Conservation (phyloP, 177 flowering plant species). For the Telopea speciosissima region DNA sequence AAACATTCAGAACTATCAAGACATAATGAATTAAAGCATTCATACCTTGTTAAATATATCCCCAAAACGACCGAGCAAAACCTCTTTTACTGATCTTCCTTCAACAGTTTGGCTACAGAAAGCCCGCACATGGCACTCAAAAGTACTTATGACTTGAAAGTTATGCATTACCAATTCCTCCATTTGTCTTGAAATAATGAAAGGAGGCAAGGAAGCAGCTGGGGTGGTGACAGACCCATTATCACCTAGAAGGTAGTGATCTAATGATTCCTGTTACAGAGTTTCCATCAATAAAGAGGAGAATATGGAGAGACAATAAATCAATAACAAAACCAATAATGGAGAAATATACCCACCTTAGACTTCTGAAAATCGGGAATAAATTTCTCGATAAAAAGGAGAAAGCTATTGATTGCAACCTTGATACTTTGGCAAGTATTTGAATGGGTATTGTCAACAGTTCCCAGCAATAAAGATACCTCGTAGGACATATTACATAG, state of each 20-base stretch:
- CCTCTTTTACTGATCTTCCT: slow-evolving; percentile 31
- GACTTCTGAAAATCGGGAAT: slow-evolving; percentile 44
- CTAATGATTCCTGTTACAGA: slow-evolving; percentile 52
- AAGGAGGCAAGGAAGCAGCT: slow-evolving; percentile 22
- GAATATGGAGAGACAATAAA: background rate
- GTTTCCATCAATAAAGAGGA: background rate
- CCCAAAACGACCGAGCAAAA: slow-evolving; percentile 43
- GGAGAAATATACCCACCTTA: slow-evolving; percentile 43
- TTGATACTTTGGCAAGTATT: slow-evolving; percentile 44
- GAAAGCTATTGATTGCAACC: slow-evolving; percentile 27
- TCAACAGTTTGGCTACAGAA: slow-evolving; percentile 22
- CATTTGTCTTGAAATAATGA: slow-evolving; percentile 48
- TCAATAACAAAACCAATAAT: background rate
- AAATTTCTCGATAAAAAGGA: slow-evolving; percentile 39
- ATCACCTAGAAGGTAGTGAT: slow-evolving; percentile 45
- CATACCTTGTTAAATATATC: slow-evolving; percentile 49
- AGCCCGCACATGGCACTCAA: slow-evolving; percentile 36
- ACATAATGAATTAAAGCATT: background rate
- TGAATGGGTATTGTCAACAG: slow-evolving; percentile 44
- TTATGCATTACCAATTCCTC: slow-evolving; percentile 43
- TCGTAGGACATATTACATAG: slow-evolving; percentile 44
- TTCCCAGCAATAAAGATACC: slow-evolving; percentile 46
- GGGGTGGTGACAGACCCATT: slow-evolving; percentile 22
- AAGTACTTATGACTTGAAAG: slow-evolving; percentile 41
- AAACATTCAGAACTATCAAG: background rate